phyloP scores from a whole-genome alignment of 495 filamentous ascomycete species.

The Lepraria neglecta region DNA sequence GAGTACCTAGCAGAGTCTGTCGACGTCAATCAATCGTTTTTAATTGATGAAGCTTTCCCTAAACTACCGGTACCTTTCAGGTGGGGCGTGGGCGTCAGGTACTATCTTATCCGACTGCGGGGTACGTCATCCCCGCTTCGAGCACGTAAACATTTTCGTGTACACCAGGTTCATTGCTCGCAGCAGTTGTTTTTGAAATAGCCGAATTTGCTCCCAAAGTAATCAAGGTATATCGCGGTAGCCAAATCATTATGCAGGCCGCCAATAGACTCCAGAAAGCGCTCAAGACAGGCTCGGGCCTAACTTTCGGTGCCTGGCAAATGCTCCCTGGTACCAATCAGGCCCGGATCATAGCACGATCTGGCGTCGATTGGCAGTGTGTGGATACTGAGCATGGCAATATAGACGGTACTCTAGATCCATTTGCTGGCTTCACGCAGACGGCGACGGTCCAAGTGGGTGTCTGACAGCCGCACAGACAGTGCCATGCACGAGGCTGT shows the following conservation, averaged over 20 bases:
- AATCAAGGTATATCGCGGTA: not conserved
- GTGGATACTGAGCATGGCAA: conserved; percentile 77
- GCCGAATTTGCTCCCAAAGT: not conserved
- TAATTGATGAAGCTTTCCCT: too few relatives aligned
- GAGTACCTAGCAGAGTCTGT: too few relatives aligned
- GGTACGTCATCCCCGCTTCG: conserved; percentile 11
- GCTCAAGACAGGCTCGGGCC: conserved; percentile 47
- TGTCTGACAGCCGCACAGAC: conserved; percentile 50
- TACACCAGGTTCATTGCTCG: not conserved
- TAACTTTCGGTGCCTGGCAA: conserved; percentile 65
- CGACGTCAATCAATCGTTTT: too few relatives aligned
- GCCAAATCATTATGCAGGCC: conserved; percentile 48
- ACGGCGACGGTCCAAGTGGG: not conserved
- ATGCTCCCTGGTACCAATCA: conserved; percentile 69
- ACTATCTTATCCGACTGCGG: conserved; percentile 17
- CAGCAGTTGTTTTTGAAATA: not conserved
- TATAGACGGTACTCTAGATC: conserved; percentile 53
- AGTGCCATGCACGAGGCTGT: conserved; percentile 79
- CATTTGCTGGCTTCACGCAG: conserved; percentile 4
- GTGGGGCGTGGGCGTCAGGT: not conserved
- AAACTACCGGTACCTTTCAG: not conserved
- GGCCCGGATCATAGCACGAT: conserved; percentile 59
- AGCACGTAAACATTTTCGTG: conserved; percentile 5
- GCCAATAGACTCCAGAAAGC: conserved; percentile 58
- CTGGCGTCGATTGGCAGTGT: conserved; percentile 67